These are phyloP conservation scores for Candida tropicalis DNA, from an alignment of 1,139 yeast genomes.

Conservation along the genomic window DNA sequence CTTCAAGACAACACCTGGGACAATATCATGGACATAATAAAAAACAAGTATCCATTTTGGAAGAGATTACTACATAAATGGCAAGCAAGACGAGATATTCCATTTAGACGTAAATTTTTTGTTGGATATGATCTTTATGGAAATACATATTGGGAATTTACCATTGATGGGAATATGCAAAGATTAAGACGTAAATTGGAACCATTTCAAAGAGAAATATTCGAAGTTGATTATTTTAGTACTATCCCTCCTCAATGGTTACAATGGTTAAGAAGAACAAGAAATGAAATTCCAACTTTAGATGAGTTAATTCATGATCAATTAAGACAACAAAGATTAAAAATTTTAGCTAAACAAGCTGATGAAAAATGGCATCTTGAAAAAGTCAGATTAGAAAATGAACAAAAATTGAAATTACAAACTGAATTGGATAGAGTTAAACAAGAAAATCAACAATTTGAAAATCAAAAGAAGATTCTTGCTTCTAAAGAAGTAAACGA, in stretches of 20 bases:
- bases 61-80: slow-evolving; percentile 56
- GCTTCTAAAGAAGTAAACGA: slow-evolving; percentile 1
- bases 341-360: slow-evolving; percentile 58
- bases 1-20: too few relatives aligned
- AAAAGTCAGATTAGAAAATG: slow-evolving; percentile 36
- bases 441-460: slow-evolving; percentile 21
- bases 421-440: slow-evolving; percentile 37
- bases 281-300: slow-evolving; percentile 61
- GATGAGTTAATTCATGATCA: slow-evolving; percentile 63
- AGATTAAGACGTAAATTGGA: slow-evolving; percentile 53
- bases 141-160: slow-evolving; percentile 84
- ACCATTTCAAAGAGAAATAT: slow-evolving; percentile 43
- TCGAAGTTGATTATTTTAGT: slow-evolving; percentile 52
- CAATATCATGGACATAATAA: slow-evolving; percentile 44
- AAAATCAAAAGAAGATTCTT: slow-evolving; percentile 8
- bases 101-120: slow-evolving; percentile 61
- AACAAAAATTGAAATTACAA: slow-evolving; percentile 34
- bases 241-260: slow-evolving; percentile 74
- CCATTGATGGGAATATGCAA: slow-evolving; percentile 48
- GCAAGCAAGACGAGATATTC: slow-evolving; percentile 63
- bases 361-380: slow-evolving; percentile 60
- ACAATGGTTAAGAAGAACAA: slow-evolving; percentile 75
- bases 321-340: slow-evolving; percentile 55
- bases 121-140: slow-evolving; percentile 80
- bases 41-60: slow-evolving; percentile 40